Conservation (phyloP, 495 filamentous ascomycete genomes). For the Aspergillus leporis region DNA sequence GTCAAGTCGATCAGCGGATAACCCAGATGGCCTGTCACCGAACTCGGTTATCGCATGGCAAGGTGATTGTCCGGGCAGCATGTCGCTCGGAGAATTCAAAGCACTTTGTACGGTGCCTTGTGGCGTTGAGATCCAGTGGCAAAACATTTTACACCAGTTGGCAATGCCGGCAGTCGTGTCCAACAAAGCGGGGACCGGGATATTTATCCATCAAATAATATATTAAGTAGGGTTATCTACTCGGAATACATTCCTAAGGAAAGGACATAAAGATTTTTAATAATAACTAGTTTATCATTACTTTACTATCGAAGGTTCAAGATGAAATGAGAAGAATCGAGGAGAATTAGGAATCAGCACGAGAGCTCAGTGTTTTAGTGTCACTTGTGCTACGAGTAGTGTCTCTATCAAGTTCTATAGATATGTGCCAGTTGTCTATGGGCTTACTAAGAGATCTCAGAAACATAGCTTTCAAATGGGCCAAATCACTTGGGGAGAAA, state of each 20-base stretch:
- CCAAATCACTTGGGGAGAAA: constrained; percentile 14
- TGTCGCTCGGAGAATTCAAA: constrained; percentile 53
- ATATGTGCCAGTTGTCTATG: constrained; percentile 14
- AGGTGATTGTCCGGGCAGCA: constrained; percentile 33
- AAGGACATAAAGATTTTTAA: constrained; percentile 29
- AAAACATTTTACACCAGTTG: constrained; percentile 55
- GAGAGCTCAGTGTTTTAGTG: constrained; percentile 40
- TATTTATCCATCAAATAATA: constrained; percentile 51
- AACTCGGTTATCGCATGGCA: constrained; percentile 51
- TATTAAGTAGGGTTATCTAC: constrained; percentile 46
- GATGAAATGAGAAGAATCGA: constrained; percentile 31
- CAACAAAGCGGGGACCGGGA: constrained; percentile 42
- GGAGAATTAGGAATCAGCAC: constrained; percentile 51
- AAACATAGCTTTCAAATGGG: constrained; percentile 17
- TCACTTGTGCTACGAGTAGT: constrained; percentile 35
- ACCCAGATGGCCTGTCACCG: constrained; percentile 23
- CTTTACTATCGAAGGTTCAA: constrained; percentile 24
- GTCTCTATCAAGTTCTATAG: constrained; percentile 26
- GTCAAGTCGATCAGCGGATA: constrained; percentile 27
- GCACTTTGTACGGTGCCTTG: constrained; percentile 48
- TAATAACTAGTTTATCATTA: constrained; percentile 24
- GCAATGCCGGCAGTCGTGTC: constrained; percentile 44
- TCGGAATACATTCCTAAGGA: constrained; percentile 13
- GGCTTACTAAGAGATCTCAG: constrained; percentile 12
- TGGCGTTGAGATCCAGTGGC: constrained; percentile 53